Base-by-base conservation (phyloP, 352 stramenopile species). In the Phytophthora agathidicida region DNA sequence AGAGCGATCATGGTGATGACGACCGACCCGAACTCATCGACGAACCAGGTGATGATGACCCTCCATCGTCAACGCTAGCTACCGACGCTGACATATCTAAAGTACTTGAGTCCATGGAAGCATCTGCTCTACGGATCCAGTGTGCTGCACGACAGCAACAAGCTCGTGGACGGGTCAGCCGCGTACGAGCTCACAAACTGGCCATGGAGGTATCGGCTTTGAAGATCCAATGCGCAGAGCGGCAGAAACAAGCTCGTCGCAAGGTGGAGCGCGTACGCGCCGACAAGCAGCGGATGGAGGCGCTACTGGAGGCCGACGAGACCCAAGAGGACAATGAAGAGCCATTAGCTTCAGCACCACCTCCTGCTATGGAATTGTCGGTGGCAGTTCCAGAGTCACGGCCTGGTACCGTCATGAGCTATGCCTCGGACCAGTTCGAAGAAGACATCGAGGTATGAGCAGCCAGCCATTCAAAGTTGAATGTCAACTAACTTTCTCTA, bases 391-490 rank as follows among this genome's bases (percentile, higher is more conserved):
- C 17, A 5, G 53, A 64, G 14, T 52, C 41, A 9, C 49, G 79
- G 7, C 79, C 79, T 0, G 74, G 80, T 43, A 89, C 79, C 11
- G 73, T 71, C 61, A 74, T 76, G 75, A 88, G 75, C 45, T 85
- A 89, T 51, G 61, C 64, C 11, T 84, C 73, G 5, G 77, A 89
- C 30, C 67, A 82, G 52, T 89, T 89, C 28, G 80, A 90, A 38
- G 69, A 87, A 26, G 80, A 87, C 19, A 61, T 74, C 22, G 39
- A 60, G 66, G 80, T 9, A 32, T 16, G 38, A 65, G 35, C 32
- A 65, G 31, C 32, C 33, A 31, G 20, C 16, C 8, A 37, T 49
- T 45, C 28, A 37, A n/a, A n/a, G n/a, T n/a, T n/a, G n/a, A n/a
- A n/a, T n/a, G n/a, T n/a, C n/a, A n/a, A n/a, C n/a, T n/a, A n/a